Conservation (phyloP, 75 land plant genomes). For the Selaginella moellendorffii region DNA sequence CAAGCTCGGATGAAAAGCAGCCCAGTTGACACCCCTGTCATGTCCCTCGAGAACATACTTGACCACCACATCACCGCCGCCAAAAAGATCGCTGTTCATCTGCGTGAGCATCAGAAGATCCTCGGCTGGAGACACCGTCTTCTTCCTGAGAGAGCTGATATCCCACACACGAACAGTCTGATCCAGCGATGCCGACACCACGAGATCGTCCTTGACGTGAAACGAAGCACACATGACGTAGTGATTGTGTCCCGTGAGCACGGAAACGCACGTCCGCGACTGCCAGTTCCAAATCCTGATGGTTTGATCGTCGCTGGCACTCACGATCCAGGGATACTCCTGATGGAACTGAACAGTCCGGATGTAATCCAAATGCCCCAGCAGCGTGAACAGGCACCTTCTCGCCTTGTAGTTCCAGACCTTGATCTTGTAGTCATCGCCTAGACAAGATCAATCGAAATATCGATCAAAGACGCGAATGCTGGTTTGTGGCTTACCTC, state of each 20-base stretch:
- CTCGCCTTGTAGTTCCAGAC: conserved; percentile 70
- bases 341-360: conserved; percentile 64
- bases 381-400: conserved; percentile 47
- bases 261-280: conserved; percentile 52
- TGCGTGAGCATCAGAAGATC: conserved; percentile 42
- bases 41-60: conserved; percentile 59
- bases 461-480: too few relatives aligned
- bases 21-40: conserved; percentile 66
- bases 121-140: conserved; percentile 51
- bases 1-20: conserved; percentile 57
- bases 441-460: conserved; percentile 32
- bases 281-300: conserved; percentile 77
- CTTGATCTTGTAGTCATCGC: conserved; percentile 66
- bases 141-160: conserved; percentile 50
- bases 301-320: conserved; percentile 77
- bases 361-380: conserved; percentile 62
- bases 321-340: conserved; percentile 65
- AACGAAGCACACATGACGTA: conserved; percentile 79
- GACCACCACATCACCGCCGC: conserved; percentile 60
- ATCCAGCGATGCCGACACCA: conserved; percentile 49
- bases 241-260: conserved; percentile 67
- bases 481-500: conserved; percentile 44
- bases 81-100: conserved; percentile 64
- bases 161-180: conserved; percentile 61
- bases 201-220: conserved; percentile 59